Base-by-base conservation (phyloP, 495 filamentous ascomycete species). In the Clavariopsis aquatica region DNA sequence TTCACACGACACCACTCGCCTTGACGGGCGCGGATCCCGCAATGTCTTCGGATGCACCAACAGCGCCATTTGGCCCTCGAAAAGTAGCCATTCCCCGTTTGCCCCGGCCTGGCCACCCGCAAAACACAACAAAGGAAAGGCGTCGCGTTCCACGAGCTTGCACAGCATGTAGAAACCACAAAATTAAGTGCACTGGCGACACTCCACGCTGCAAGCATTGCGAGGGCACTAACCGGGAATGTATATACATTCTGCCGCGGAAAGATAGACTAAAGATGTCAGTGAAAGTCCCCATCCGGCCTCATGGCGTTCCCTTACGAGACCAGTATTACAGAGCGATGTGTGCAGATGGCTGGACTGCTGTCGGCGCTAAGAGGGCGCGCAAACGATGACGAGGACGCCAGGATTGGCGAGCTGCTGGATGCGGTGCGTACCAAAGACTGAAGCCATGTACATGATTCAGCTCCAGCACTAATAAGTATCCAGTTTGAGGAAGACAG, bases 81-180 rank as follows among this genome's bases (percentile, higher is more conserved):
- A 65, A 65, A 34, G 41, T 65, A 7, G 54, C 62, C 54, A 65
- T 65, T 15, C 62, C 62, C 12, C 62, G 62, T 51, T 55, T 65
- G 3, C 55, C 43, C 23, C 62, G 62, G 1, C 29, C 55, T 13
- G 31, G 28, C 1, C 46, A 27, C 17, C n/a, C 17, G 23, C 17
- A 51, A n/a, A 28, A 8, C 17, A 12, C 29, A n/a, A 15, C 46
- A 19, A 58, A 47, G 20, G 54, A 65, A 0, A 22, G 62, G 29
- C 54, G 49, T 15, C 26, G 62, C 17, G 62, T 65, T 15, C 34
- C 62, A 22, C 56, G 64, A 43, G 64, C 64, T 17, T 66, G 64
- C 43, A 60, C 36, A 1, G 56, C 49, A 1, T 66, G 64, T 34
- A 57, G 64, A 19, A 49, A 19, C 49, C 57, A 66, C 49, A 66